Percentiles rank a stretch among this genome's conserved stretches.
phyloP scores from a whole-genome alignment of 2,329 filamentous ascomycete genomes.

The Ascocoryne sarcoides region DNA sequence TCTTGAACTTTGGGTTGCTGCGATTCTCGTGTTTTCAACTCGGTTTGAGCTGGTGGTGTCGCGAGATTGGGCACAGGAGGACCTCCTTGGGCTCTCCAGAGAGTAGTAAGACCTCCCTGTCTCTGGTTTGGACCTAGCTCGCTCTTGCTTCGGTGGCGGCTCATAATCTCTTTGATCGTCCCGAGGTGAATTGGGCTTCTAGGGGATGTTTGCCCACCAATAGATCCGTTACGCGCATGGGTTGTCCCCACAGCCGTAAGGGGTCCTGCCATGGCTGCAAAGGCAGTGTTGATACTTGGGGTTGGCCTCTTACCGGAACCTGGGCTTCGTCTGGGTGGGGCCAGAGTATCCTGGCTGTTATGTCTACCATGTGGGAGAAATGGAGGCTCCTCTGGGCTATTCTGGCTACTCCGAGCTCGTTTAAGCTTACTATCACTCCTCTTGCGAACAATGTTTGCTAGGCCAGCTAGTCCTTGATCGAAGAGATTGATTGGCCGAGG shows the following conservation, averaged over 20 bases:
- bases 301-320: conserved; percentile 42
- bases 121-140: conserved; percentile 37
- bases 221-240: conserved; percentile 51
- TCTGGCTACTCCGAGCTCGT: conserved; percentile 20
- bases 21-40: conserved; percentile 13
- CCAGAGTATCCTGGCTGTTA: conserved; percentile 32
- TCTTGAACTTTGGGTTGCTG: conserved; percentile 27
- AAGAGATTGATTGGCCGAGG: conserved; percentile 46
- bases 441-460: conserved; percentile 26
- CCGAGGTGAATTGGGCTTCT: conserved; percentile 31
- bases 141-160: conserved; percentile 46
- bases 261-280: conserved; percentile 46
- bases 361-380: conserved; percentile 29
- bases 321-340: conserved; percentile 40
- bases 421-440: conserved; percentile 27
- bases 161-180: conserved; percentile 37
- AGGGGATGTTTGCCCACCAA: conserved; percentile 45
- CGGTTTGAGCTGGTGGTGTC: conserved; percentile 32
- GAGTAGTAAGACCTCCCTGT: conserved; percentile 36
- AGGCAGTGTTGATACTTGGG: conserved; percentile 50
- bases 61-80: conserved; percentile 48
- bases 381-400: conserved; percentile 18
- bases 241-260: conserved; percentile 46
- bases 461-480: conserved; percentile 30
- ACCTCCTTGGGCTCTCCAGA: conserved; percentile 49